These are phyloP conservation scores for Verticillium tricorpus DNA, from an alignment of 2,329 filamentous ascomycete genomes.

Conservation along the genomic window DNA sequence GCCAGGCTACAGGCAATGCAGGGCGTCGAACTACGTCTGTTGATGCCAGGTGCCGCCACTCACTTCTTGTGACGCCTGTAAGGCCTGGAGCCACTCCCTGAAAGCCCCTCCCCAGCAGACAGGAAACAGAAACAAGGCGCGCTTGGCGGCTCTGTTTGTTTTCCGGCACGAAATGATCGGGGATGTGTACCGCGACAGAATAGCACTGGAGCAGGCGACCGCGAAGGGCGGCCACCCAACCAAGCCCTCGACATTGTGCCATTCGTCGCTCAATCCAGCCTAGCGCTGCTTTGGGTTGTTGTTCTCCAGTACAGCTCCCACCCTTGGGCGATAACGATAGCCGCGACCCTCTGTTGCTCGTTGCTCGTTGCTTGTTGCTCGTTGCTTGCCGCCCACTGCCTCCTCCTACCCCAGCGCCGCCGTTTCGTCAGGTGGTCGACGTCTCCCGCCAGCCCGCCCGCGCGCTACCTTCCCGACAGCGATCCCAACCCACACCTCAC, in stretches of 20 bases:
- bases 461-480: neutral
- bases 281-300: neutral
- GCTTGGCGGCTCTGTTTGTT: slow-evolving; percentile 1
- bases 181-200: neutral
- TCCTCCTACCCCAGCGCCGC: neutral
- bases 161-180: neutral
- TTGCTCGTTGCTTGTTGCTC: neutral
- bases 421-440: neutral
- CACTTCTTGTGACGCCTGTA: neutral
- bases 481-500: neutral
- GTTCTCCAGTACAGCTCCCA: neutral
- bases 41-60: too few relatives aligned
- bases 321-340: neutral
- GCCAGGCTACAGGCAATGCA: too few relatives aligned
- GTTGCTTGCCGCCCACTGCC: neutral
- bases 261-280: neutral
- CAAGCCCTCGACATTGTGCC: neutral
- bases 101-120: neutral
- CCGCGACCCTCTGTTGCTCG: neutral
- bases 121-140: neutral
- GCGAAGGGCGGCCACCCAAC: neutral
- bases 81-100: neutral
- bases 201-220: neutral
- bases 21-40: too few relatives aligned
- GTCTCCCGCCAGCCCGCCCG: neutral